A percentile compares a stretch with the other conserved stretches of the same genome.
phyloP scores from a whole-genome alignment of 495 filamentous ascomycete species.

The Aspergillus ostianus region DNA sequence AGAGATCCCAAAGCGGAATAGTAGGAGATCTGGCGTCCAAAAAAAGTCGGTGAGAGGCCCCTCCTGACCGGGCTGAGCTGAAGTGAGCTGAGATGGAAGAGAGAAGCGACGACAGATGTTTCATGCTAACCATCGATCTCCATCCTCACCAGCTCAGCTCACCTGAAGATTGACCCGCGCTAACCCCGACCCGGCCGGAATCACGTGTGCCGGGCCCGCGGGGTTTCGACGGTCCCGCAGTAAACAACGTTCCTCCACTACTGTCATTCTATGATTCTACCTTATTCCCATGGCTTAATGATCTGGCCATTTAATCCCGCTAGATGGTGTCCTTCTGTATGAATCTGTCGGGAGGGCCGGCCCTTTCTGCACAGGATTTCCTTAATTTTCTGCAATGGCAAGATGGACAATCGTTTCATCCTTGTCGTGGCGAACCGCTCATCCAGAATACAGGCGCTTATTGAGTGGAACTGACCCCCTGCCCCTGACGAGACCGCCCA shows the following conservation, averaged over 20 bases:
- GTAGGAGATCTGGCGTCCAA: neutral
- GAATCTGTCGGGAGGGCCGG: neutral
- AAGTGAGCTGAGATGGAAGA: neutral
- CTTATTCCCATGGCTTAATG: neutral
- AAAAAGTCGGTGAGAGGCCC: neutral
- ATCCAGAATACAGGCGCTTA: slow-evolving; percentile 38
- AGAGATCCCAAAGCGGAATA: neutral
- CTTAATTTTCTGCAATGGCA: neutral
- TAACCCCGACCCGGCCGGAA: neutral
- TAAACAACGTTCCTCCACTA: neutral
- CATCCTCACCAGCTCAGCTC: no score
- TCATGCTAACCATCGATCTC: neutral
- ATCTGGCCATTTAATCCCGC: neutral
- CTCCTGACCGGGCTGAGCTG: neutral
- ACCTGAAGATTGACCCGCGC: no score
- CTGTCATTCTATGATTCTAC: no score
- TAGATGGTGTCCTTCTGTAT: neutral
- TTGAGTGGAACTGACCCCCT: slow-evolving; percentile 30
- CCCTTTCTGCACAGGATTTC: neutral
- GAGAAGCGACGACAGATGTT: neutral
- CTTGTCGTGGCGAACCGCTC: slow-evolving; percentile 20
- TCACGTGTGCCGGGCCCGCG: neutral
- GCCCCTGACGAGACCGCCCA: slow-evolving; percentile 19
- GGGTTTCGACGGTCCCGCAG: neutral
- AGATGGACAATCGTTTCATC: slow-evolving; percentile 5